These are phyloP conservation scores for Vicia sativa DNA, from an alignment of 306 rosid genomes.

Conservation along the genomic window DNA sequence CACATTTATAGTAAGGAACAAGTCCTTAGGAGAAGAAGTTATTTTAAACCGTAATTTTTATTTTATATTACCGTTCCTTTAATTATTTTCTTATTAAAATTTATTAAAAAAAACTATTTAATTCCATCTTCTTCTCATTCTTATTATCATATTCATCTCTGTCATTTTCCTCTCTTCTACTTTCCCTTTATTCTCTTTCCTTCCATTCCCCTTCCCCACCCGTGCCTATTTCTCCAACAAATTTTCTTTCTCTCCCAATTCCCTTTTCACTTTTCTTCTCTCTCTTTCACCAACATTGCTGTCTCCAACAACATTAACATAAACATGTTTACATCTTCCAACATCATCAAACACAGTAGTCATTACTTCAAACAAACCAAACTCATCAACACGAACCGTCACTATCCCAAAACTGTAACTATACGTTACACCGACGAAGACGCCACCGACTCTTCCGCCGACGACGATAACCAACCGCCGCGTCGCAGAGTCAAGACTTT, in stretches of 20 bases:
- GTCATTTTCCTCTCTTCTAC: background rate
- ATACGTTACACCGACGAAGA: slow-evolving; percentile 63
- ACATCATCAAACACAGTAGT: slow-evolving; percentile 51
- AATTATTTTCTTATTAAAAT: too few species aligned
- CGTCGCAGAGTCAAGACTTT: slow-evolving; percentile 67
- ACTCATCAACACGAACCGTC: slow-evolving; percentile 36
- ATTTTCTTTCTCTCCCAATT: background rate
- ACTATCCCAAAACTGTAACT: slow-evolving; percentile 51
- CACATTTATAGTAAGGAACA: background rate
- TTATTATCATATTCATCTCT: too few species aligned
- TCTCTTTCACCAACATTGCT: slow-evolving; percentile 32
- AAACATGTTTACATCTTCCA: slow-evolving; percentile 37
- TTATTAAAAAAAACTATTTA: background rate
- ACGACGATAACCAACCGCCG: slow-evolving; percentile 47
- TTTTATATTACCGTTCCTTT: background rate
- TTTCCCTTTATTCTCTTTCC: background rate
- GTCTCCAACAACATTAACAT: background rate
- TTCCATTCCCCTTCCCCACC: background rate
- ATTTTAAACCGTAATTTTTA: background rate
- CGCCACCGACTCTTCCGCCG: slow-evolving; percentile 93
- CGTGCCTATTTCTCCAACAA: background rate
- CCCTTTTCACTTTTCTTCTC: background rate
- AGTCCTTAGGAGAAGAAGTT: background rate
- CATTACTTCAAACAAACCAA: slow-evolving; percentile 53
- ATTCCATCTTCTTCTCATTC: background rate